phyloP scores from a whole-genome alignment of 2,329 filamentous ascomycete genomes.

The Microcera coccophila region DNA sequence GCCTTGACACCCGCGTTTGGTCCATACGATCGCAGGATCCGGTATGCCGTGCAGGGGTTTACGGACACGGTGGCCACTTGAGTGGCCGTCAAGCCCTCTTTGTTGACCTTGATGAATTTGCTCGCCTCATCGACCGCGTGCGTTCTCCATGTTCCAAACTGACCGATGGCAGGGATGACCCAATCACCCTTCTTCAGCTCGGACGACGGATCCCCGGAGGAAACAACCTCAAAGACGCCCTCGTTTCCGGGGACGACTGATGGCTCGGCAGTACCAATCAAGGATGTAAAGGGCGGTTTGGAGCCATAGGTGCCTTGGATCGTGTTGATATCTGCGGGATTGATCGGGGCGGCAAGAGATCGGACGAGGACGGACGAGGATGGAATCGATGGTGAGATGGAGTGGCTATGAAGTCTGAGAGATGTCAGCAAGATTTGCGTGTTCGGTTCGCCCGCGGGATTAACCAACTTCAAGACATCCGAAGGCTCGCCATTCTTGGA shows the following conservation, averaged over 20 bases:
- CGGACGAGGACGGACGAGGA: slow-evolving; percentile 67
- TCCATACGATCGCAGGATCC: slow-evolving; percentile 81
- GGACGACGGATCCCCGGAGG: slow-evolving; percentile 55
- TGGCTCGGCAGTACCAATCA: slow-evolving; percentile 72
- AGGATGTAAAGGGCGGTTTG: slow-evolving; percentile 71
- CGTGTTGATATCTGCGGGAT: slow-evolving; percentile 96
- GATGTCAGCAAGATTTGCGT: slow-evolving; percentile 1
- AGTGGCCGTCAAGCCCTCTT: slow-evolving; percentile 64
- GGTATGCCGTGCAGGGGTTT: slow-evolving; percentile 91
- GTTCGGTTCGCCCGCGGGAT: too few relatives aligned
- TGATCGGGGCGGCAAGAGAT: slow-evolving; percentile 86
- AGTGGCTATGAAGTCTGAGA: slow-evolving; percentile 64
- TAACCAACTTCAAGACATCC: slow-evolving; percentile 62
- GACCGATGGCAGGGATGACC: slow-evolving; percentile 81
- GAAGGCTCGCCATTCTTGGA: slow-evolving; percentile 70
- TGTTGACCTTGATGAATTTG: slow-evolving; percentile 66
- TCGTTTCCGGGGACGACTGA: slow-evolving; percentile 84
- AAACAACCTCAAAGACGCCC: slow-evolving; percentile 85
- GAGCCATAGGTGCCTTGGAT: slow-evolving; percentile 94
- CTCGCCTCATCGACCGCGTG: slow-evolving; percentile 65
- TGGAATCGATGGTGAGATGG: slow-evolving; percentile 71
- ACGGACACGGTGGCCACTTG: slow-evolving; percentile 87
- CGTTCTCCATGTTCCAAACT: slow-evolving; percentile 92
- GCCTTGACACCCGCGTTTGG: slow-evolving; percentile 43
- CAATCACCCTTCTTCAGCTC: slow-evolving; percentile 73